Base-by-base conservation (phyloP, 140 eudicot species). In the Anethum foeniculum region DNA sequence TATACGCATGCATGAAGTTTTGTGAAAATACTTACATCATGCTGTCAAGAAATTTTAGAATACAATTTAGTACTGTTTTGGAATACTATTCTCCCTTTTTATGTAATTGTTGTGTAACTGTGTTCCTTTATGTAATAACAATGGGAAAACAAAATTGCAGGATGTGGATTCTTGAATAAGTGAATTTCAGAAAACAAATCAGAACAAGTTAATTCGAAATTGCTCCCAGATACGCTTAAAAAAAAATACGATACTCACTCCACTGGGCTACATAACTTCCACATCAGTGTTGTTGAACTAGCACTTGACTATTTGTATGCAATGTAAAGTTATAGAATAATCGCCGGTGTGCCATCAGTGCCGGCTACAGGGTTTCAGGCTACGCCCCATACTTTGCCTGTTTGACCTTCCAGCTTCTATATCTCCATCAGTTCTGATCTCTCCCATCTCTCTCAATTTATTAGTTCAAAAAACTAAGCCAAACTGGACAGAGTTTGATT, bases 351-450 rank as follows among this genome's bases (percentile, higher is more conserved):
- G 73, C 93, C 97, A 30, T 69, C 74, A 65, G 79, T 74, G 47
- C 93, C 95, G 82, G 94, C 85, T 23, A 88, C 83, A 28, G 96
- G 96, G 80, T 92, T 92, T 97, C 98, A 92, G 46, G 95, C 91
- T 65, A 94, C 87, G 60, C 97, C 77, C 97, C 97, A 92, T 21
- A 94, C 98, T 80, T 89, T 87, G 84, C 88, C 98, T 11, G 89
- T 86, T 83, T 94, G 98, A 48, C 96, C 98, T 89, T 85, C 86
- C 25, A 94, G 96, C 47, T 30, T 85, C 83, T 92, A 91, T 36
- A 92, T 75, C 85, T 92, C 90, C 52, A 5, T 21, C 10, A 78
- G 89, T 78, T 89, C 88, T 23, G 77, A 82, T 77, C 71, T 62
- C 27, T 46, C 88, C 74, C 16, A 39, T 16, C 73, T 88, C 74